Evolutionary conservation across 148 eudicot genomes (phyloP).

Genomic region (Cornus kousa): DNA sequence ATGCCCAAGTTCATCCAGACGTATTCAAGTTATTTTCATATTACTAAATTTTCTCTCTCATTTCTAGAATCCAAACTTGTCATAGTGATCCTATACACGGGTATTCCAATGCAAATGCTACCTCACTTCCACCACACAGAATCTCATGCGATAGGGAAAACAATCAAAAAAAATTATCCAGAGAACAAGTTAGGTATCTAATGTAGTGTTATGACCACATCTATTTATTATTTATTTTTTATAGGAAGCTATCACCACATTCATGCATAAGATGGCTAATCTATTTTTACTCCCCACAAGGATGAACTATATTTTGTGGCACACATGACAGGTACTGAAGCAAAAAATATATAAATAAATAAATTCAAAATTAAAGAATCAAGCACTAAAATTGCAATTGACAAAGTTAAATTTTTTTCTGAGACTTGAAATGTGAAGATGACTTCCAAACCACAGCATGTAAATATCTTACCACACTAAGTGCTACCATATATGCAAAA

Average conservation of each 20-base stretch:
- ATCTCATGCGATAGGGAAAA: background rate
- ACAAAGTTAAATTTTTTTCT: constrained; percentile 1
- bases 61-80: background rate
- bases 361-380: background rate
- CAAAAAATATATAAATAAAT: background rate
- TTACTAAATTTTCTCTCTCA: background rate
- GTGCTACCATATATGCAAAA: background rate
- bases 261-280: background rate
- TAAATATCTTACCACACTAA: background rate
- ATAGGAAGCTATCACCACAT: too few species aligned
- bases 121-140: background rate
- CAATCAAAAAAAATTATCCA: too few species aligned
- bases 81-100: background rate
- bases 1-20: background rate
- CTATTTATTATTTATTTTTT: too few species aligned
- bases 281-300: too few species aligned
- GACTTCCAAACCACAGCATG: background rate
- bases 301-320: too few species aligned
- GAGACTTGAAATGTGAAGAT: background rate
- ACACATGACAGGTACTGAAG: background rate
- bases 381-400: background rate
- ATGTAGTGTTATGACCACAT: too few species aligned
- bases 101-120: background rate
- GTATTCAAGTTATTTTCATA: background rate
- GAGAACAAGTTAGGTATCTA: background rate